Evolutionary conservation across 2,329 filamentous ascomycete species (phyloP).

Genomic region (Colletotrichum lindemuthianum): DNA sequence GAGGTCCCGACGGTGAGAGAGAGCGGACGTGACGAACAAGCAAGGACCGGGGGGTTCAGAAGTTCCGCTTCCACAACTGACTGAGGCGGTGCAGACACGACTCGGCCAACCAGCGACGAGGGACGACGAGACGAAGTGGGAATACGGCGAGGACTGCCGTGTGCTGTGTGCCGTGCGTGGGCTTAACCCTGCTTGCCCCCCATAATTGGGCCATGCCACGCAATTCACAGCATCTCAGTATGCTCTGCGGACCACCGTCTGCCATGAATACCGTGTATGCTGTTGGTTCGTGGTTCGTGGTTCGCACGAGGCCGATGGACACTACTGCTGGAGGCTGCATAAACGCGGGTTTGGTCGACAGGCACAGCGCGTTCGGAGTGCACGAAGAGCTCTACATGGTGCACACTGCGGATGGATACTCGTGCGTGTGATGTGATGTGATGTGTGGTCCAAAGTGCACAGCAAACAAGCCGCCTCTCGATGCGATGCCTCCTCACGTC

Average conservation of each 20-base stretch:
- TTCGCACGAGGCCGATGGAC: slow-evolving; percentile 19
- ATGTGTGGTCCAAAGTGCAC: neutral
- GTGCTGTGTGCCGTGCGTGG: no score
- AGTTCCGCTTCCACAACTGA: no score
- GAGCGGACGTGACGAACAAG: neutral
- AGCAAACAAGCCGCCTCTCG: slow-evolving; percentile 17
- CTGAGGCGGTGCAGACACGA: slow-evolving; percentile 16
- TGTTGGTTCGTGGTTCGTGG: slow-evolving; percentile 11
- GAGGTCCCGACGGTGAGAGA: slow-evolving; percentile 25
- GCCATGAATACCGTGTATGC: neutral
- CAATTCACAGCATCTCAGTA: no score
- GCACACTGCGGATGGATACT: no score
- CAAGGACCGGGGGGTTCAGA: neutral
- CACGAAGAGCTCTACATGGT: slow-evolving; percentile 6
- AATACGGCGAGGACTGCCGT: slow-evolving; percentile 6
- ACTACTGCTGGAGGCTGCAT: slow-evolving; percentile 6
- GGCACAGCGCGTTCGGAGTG: slow-evolving; percentile 23
- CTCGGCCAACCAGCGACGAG: neutral
- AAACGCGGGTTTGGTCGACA: neutral
- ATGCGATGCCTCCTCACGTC: slow-evolving; percentile 20
- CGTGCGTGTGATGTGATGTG: no score
- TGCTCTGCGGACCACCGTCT: neutral
- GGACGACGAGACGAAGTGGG: slow-evolving; percentile 13
- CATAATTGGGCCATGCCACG: no score
- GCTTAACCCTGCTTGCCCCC: no score